A percentile compares a stretch with the other conserved stretches of the same genome.
Conservation (phyloP, 305 asterid species). For the Salvia sclarea region DNA sequence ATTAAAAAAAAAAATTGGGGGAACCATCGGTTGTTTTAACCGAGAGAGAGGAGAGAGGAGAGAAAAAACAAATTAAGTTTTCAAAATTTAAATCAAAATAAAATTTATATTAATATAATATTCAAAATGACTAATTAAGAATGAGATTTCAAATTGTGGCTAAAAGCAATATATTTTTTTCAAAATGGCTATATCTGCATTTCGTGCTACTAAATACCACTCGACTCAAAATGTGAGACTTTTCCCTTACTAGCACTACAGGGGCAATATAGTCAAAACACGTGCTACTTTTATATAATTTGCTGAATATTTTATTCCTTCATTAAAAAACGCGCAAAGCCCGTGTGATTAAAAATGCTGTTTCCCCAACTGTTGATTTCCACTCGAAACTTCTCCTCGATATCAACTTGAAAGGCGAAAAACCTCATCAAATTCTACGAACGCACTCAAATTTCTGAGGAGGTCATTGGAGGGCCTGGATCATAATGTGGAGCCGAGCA, state of each 20-base stretch:
- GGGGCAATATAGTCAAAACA: constrained; percentile 20
- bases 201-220: no score
- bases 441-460: neutral
- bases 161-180: no score
- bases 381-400: neutral
- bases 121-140: no score
- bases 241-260: neutral
- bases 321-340: constrained; percentile 26
- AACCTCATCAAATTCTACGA: neutral
- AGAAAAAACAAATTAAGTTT: no score
- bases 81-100: no score
- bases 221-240: no score
- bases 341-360: constrained; percentile 15
- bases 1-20: no score
- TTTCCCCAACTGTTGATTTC: neutral
- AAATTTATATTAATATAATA: no score
- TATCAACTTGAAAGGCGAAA: neutral
- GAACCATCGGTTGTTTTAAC: no score
- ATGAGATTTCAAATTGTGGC: no score
- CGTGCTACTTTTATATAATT: neutral
- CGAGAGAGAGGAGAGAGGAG: no score
- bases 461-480: constrained; percentile 1
- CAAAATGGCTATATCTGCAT: no score
- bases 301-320: neutral
- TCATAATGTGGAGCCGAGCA: constrained; percentile 30